A percentile compares a stretch with the other conserved stretches of the same genome.
Evolutionary conservation across 352 stramenopile genomes (phyloP).

Genomic region (Pythium inflatum): DNA sequence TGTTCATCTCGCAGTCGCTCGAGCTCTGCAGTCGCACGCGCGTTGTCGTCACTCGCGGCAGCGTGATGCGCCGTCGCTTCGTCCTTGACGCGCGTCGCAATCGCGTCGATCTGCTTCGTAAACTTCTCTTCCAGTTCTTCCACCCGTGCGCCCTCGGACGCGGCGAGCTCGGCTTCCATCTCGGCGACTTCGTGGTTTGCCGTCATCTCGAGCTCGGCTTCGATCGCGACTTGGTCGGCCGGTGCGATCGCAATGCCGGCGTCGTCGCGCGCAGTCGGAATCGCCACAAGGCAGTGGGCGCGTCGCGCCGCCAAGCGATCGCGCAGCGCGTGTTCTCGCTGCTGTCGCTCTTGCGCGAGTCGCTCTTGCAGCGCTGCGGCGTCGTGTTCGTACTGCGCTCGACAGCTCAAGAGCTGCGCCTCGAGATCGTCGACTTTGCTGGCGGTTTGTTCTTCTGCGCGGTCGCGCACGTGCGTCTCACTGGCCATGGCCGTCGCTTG

Average conservation of each 20-base stretch:
- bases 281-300: background rate
- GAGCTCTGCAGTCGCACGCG: constrained; percentile 40
- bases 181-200: constrained; percentile 30
- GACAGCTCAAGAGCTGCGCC: background rate
- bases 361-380: background rate
- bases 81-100: constrained; percentile 11
- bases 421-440: constrained; percentile 22
- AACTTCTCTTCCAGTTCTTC: constrained; percentile 14
- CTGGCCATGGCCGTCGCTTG: background rate
- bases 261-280: background rate
- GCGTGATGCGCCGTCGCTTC: constrained; percentile 1
- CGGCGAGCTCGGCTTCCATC: background rate
- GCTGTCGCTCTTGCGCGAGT: constrained; percentile 16
- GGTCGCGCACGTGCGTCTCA: constrained; percentile 13
- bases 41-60: constrained; percentile 3
- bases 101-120: background rate
- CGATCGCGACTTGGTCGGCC: constrained; percentile 21
- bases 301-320: constrained; percentile 13
- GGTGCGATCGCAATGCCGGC: constrained; percentile 4
- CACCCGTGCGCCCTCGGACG: constrained; percentile 6
- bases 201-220: constrained; percentile 17
- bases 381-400: constrained; percentile 13
- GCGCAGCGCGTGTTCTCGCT: constrained; percentile 12
- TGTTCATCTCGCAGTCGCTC: constrained; percentile 57
- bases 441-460: background rate